These are phyloP conservation scores for Eimeria acervulina DNA, from an alignment of 169 alveolate species.

Conservation along the genomic window DNA sequence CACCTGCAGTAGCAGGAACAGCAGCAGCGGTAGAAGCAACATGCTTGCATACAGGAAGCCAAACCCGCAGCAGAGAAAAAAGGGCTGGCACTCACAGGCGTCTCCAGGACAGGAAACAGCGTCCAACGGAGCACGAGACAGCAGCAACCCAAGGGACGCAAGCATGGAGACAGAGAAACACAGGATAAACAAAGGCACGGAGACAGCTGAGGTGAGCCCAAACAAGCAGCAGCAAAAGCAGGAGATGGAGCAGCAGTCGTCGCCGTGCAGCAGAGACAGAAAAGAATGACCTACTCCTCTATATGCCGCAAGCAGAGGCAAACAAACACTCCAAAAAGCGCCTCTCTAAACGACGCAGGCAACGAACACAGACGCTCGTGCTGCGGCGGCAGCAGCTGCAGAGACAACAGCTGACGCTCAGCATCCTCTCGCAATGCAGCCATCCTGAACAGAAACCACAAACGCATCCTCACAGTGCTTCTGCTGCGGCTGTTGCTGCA, in stretches of 20 bases:
- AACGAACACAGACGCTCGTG: constrained; percentile 57
- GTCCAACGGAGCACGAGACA: not conserved
- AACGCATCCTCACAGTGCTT: not conserved
- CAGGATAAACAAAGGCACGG: not conserved
- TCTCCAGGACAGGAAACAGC: not conserved
- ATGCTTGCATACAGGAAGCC: not conserved
- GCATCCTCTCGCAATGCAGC: constrained; percentile 42
- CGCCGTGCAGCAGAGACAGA: not conserved
- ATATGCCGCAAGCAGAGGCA: constrained; percentile 77
- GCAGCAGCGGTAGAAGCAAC: constrained; percentile 2
- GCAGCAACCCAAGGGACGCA: not conserved
- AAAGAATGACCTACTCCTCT: not conserved
- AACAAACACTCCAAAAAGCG: constrained; percentile 70
- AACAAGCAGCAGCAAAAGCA: not conserved
- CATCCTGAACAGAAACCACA: constrained; percentile 41
- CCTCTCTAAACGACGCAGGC: constrained; percentile 46
- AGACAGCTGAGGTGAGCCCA: not conserved
- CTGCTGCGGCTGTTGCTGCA: constrained; percentile 1
- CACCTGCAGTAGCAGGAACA: constrained; percentile 48
- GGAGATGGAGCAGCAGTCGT: not conserved
- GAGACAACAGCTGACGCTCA: constrained; percentile 68
- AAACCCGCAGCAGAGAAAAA: not conserved
- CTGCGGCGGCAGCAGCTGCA: constrained; percentile 69
- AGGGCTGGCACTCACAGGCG: not conserved
- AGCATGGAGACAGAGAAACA: not conserved